These are phyloP conservation scores for Tulasnella sp. DNA, from an alignment of 768 basidiomycete genomes.

Conservation along the genomic window DNA sequence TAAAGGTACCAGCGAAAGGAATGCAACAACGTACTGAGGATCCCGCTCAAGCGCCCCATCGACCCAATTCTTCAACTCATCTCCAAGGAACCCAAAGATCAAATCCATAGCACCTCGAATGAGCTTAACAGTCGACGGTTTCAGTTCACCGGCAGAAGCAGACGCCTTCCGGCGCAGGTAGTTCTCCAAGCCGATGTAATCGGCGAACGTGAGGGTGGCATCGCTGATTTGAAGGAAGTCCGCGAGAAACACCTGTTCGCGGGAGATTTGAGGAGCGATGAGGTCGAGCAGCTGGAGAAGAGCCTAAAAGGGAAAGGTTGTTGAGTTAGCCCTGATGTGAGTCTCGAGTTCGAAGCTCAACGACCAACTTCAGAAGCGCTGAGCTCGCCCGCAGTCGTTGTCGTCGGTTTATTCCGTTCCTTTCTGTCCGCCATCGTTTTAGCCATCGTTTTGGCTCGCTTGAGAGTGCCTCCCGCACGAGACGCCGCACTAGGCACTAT, in stretches of 20 bases:
- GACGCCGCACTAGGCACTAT: conserved; percentile 22
- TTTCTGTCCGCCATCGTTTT: conserved; percentile 56
- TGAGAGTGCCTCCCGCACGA: conserved; percentile 32
- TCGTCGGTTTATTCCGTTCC: conserved; percentile 30
- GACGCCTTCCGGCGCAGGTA: conserved; percentile 92
- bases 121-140: conserved; percentile 60
- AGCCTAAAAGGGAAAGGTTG: conserved; percentile 39
- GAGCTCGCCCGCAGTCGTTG: conserved; percentile 44
- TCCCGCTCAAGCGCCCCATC: conserved; percentile 69
- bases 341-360: not conserved
- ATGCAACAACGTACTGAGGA: conserved; percentile 45
- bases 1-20: not conserved
- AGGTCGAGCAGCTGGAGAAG: conserved; percentile 65
- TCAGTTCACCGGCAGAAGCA: conserved; percentile 46
- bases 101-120: conserved; percentile 85
- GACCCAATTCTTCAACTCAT: conserved; percentile 74
- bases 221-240: conserved; percentile 92
- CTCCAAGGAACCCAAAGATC: conserved; percentile 85
- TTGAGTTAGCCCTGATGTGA: not conserved
- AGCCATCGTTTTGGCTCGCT: conserved; percentile 77
- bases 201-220: conserved; percentile 80
- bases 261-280: conserved; percentile 60
- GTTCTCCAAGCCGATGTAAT: conserved; percentile 86
- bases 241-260: conserved; percentile 78
- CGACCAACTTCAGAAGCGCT: conserved; percentile 56